A percentile compares a stretch with the other conserved stretches of the same genome.
Evolutionary conservation across 2,329 filamentous ascomycete species (phyloP).

Genomic region (Pseudocercospora cruenta): DNA sequence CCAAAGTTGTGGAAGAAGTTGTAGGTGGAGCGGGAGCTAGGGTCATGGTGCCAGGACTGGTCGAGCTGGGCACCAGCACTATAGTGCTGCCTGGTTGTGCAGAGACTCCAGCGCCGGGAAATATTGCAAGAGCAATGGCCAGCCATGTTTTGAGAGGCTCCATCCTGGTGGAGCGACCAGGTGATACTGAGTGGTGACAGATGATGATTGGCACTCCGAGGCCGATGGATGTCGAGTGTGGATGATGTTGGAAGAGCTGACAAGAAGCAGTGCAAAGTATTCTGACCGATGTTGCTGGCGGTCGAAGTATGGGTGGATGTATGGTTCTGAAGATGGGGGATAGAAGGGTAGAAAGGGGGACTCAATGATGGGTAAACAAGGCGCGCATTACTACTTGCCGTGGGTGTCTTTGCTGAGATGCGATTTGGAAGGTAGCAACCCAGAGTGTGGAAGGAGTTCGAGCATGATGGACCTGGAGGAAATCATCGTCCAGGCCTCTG

Average conservation of each 20-base stretch:
- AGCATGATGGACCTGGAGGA: neutral
- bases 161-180: neutral
- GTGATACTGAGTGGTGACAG: neutral
- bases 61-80: neutral
- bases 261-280: neutral
- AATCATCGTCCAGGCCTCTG: neutral
- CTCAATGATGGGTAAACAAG: neutral
- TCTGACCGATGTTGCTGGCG: slow-evolving; percentile 1
- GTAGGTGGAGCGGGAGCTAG: neutral
- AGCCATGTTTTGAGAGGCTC: neutral
- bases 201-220: neutral
- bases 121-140: neutral
- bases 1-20: neutral
- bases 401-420: neutral
- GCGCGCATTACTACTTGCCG: neutral
- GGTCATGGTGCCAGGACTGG: neutral
- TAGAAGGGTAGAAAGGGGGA: neutral
- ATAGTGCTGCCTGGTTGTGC: neutral
- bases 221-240: neutral
- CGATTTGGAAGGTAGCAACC: neutral
- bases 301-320: neutral
- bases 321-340: neutral
- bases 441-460: neutral
- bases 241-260: neutral
- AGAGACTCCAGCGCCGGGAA: neutral